Evolutionary conservation across 148 eudicot species (phyloP), one percentile per base, ranked within the genome.

Genomic region (Chenopodium formosanum): DNA sequence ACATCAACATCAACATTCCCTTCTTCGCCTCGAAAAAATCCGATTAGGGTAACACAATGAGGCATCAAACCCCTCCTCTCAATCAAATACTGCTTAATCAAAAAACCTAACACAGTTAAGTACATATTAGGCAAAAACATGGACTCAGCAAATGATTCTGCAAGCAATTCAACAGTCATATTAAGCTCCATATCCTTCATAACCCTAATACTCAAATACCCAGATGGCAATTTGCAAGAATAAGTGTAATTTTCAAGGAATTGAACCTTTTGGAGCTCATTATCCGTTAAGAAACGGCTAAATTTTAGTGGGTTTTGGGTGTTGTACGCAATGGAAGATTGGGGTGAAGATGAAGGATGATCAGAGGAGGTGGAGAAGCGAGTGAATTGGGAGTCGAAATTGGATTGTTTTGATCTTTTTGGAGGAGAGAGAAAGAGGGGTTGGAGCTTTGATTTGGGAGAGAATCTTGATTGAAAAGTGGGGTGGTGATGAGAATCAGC

Each of bases 71-170:
- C 63, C 75, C 95, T 89, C 89, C 93, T 88, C 82, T 96, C 97
- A 78, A 82, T 47, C 87, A 96, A 75, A 63, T 96, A 96, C 63
- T 94, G 91, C 81, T 88, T 91, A 48, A 92, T 91, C 87, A 94
- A 82, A 64, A 86, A 89, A 52, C 87, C 88, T 81, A 94, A 78
- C 13, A 95, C 10, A 27, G 72, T 88, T 71, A 84, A 83, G 65
- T 90, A 90, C 77, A 89, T 90, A 9, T 40, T 70, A 71, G 93
- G 89, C 86, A 90, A 74, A 73, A 82, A 10, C 95, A 94, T 89
- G 9, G 97, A 89, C 81, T 91, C 97, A 0, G 90, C 90, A 79
- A 94, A 96, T 4, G 99, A 90, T 37, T 89, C 91, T 1, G 97
- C 83, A 62, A 92, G 85, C 76, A 94, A 73, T 2, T 65, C 85